Evolutionary conservation across 352 stramenopile genomes (phyloP).

Genomic region (Pythium rhizo-oryzae): DNA sequence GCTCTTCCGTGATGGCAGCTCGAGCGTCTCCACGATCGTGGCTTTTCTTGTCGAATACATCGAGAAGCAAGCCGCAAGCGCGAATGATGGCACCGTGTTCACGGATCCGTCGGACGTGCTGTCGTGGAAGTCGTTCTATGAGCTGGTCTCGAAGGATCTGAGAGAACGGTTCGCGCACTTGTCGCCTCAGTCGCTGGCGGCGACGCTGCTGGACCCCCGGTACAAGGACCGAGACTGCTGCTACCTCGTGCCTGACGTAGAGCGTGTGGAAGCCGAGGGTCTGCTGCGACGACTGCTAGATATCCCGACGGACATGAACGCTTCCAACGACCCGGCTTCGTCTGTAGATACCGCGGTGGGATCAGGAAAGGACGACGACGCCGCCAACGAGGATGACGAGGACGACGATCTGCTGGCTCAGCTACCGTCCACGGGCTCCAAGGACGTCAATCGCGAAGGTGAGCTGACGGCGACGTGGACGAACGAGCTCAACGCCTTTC

Average conservation of each 20-base stretch:
- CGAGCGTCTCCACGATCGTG: constrained; percentile 76
- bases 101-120: constrained; percentile 33
- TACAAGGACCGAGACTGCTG: constrained; percentile 86
- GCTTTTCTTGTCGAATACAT: constrained; percentile 68
- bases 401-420: constrained; percentile 78
- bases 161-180: constrained; percentile 56
- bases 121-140: constrained; percentile 70
- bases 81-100: constrained; percentile 25
- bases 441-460: constrained; percentile 41
- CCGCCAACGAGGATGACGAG: constrained; percentile 49
- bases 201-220: constrained; percentile 74
- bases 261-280: constrained; percentile 54
- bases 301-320: constrained; percentile 37
- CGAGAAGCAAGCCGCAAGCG: constrained; percentile 53
- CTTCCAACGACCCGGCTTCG: not conserved
- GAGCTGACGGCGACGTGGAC: constrained; percentile 72
- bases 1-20: constrained; percentile 73
- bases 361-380: not conserved
- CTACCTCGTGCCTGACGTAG: constrained; percentile 57
- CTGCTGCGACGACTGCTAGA: constrained; percentile 61
- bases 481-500: constrained; percentile 72
- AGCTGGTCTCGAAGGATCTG: constrained; percentile 51
- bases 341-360: not conserved
- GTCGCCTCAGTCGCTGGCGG: constrained; percentile 62
- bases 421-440: constrained; percentile 59